A percentile compares a stretch with the other conserved stretches of the same genome.
Conservation (phyloP, 306 rosid species). For the Quillaja saponaria region DNA sequence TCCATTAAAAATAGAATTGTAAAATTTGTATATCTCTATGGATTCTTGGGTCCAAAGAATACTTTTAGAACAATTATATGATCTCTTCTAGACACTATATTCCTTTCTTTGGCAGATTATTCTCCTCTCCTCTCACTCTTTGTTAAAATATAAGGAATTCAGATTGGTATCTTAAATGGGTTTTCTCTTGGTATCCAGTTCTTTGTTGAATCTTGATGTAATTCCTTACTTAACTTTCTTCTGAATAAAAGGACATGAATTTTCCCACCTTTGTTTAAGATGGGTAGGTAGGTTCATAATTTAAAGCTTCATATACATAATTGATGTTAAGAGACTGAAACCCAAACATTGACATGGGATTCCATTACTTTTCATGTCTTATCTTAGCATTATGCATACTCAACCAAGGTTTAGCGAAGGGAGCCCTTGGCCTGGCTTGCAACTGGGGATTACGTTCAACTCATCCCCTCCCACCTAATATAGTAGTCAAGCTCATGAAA, state of each 20-base stretch:
- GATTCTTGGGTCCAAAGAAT: conserved; percentile 18
- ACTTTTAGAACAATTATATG: no score
- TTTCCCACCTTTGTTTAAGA: neutral
- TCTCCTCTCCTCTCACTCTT: conserved; percentile 31
- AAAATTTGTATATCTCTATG: no score
- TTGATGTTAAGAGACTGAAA: conserved; percentile 2
- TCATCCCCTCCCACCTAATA: conserved; percentile 64
- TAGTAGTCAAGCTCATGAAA: conserved; percentile 67
- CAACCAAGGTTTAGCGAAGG: conserved; percentile 40
- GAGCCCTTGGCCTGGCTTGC: conserved; percentile 58
- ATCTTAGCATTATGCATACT: conserved; percentile 47
- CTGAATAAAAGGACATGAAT: conserved; percentile 39
- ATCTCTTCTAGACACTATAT: no score
- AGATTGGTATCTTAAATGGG: conserved; percentile 29
- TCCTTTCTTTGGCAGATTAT: conserved; percentile 57
- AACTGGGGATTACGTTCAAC: conserved; percentile 86
- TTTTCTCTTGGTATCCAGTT: conserved; percentile 50
- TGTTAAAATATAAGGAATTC: neutral
- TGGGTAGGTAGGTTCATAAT: conserved; percentile 8
- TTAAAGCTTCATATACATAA: conserved; percentile 35
- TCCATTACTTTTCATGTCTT: conserved; percentile 31
- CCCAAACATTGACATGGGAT: conserved; percentile 44
- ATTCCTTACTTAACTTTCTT: conserved; percentile 71
- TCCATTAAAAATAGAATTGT: no score
- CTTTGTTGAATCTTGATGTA: conserved; percentile 45